Percentiles rank a stretch among this genome's conserved stretches.
These are phyloP conservation scores for Leccinum longicurvipes DNA, from an alignment of 768 basidiomycete species.

Conservation along the genomic window DNA sequence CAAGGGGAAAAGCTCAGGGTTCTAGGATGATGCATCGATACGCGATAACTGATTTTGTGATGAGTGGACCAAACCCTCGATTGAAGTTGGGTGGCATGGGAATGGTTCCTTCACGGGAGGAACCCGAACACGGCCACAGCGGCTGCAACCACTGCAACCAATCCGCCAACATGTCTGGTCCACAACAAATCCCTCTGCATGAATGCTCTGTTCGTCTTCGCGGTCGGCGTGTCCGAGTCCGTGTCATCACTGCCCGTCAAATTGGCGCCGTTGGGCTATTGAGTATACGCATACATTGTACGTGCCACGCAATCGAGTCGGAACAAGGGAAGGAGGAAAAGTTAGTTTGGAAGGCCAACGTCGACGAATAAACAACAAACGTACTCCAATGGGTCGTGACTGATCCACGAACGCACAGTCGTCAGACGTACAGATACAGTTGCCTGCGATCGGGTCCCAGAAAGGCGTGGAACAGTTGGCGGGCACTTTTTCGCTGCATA, in stretches of 20 bases:
- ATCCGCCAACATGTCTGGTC: background rate
- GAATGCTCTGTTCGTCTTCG: slow-evolving; percentile 45
- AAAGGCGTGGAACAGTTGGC: slow-evolving; percentile 73
- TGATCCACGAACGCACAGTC: slow-evolving; percentile 63
- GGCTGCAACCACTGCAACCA: background rate
- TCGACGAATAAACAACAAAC: slow-evolving; percentile 10
- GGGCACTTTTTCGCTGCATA: slow-evolving; percentile 43
- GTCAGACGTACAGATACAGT: slow-evolving; percentile 56
- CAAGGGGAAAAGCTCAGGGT: background rate
- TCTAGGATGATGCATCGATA: background rate
- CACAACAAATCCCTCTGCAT: background rate
- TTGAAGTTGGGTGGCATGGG: background rate
- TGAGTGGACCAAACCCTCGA: background rate
- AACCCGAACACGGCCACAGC: background rate
- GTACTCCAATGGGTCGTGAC: slow-evolving; percentile 62
- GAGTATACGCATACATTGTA: background rate
- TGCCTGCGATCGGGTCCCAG: slow-evolving; percentile 72
- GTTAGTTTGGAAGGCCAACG: background rate
- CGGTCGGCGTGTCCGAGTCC: slow-evolving; percentile 17
- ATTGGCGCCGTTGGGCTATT: slow-evolving; percentile 65
- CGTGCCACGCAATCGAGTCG: background rate
- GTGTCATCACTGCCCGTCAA: slow-evolving; percentile 46
- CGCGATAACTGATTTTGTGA: background rate
- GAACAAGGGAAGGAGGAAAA: background rate
- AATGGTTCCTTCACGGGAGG: background rate